Evolutionary conservation across 441 rosid genomes (phyloP), one percentile per base, ranked within the genome.

Genomic region (Raphanus hybrid): DNA sequence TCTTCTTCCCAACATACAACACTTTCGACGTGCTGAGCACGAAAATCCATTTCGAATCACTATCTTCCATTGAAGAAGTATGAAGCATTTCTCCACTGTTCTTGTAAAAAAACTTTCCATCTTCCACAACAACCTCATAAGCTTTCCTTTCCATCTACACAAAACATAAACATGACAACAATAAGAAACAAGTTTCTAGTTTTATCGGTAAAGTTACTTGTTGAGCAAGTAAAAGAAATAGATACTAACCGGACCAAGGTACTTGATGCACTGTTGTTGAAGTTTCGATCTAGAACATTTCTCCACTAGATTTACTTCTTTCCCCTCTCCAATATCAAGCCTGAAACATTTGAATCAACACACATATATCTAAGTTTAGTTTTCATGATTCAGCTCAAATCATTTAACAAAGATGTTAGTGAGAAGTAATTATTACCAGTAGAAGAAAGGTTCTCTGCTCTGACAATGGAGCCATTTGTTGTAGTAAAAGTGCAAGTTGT

Each of bases 261-360:
- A 96, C 85, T 90, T 93, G 79, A 93, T 96, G 84, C 98, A 93
- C 66, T 93, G 97, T 57, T 88, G 96, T 20, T 93, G 97, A 79
- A 96, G 97, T 81, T 84, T 91, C 4, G 60, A 68, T 34, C 98
- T 80, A 6, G 91, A 84, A 83, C 99, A 93, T 80, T 86, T 87
- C 10, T 93, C 97, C 11, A 82, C 75, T 3, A 91, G 84, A 78
- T 85, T 89, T 59, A 89, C 90, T 85, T 91, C 98, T 83, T 73
- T 92, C 16, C 99, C 99, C 74, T 96, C 98, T 18, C 99, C 99
- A 37, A 96, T 88, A 82, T 96, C 99, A 78, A 96, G 85, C 99
- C 99, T 96, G 90, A 58, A 87, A 74, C 48, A 64, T 37, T 57
- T 50, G 43, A 77, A 71, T 45, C 54, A 59, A 43, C 18, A 37